phyloP scores from a whole-genome alignment of 768 basidiomycete genomes.

The Russula vinacea region DNA sequence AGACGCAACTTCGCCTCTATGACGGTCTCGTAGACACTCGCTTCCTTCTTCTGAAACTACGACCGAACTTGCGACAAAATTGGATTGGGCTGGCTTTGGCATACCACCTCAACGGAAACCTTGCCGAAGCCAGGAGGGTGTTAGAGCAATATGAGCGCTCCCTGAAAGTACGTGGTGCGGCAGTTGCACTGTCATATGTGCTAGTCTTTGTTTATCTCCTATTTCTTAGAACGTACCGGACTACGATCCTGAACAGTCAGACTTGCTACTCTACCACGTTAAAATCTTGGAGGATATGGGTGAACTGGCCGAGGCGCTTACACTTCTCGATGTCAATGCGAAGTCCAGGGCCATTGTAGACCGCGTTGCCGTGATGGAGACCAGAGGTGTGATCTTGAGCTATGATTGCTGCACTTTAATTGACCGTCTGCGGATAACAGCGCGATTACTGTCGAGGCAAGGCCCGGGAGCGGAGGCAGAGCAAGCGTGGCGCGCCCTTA shows the following conservation, averaged over 20 bases:
- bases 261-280: conserved; percentile 76
- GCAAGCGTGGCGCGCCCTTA: conserved; percentile 72
- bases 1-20: conserved; percentile 81
- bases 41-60: conserved; percentile 69
- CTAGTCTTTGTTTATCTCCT: conserved; percentile 15
- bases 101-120: conserved; percentile 77
- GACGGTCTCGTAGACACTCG: conserved; percentile 79
- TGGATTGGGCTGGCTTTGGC: conserved; percentile 91
- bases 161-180: conserved; percentile 56
- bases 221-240: conserved; percentile 61
- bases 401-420: neutral
- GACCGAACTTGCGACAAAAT: conserved; percentile 80
- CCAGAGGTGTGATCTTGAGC: conserved; percentile 47
- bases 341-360: conserved; percentile 69
- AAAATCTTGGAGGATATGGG: conserved; percentile 69
- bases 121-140: conserved; percentile 63
- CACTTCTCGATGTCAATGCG: conserved; percentile 59
- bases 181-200: neutral
- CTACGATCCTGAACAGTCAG: conserved; percentile 81
- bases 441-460: conserved; percentile 71
- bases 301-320: conserved; percentile 56
- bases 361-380: conserved; percentile 63
- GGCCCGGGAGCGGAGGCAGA: conserved; percentile 65
- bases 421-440: conserved; percentile 40
- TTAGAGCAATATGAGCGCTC: conserved; percentile 68